These are phyloP conservation scores for Taxawa tesnikishii DNA, from an alignment of 2,329 filamentous ascomycete species.

Conservation along the genomic window DNA sequence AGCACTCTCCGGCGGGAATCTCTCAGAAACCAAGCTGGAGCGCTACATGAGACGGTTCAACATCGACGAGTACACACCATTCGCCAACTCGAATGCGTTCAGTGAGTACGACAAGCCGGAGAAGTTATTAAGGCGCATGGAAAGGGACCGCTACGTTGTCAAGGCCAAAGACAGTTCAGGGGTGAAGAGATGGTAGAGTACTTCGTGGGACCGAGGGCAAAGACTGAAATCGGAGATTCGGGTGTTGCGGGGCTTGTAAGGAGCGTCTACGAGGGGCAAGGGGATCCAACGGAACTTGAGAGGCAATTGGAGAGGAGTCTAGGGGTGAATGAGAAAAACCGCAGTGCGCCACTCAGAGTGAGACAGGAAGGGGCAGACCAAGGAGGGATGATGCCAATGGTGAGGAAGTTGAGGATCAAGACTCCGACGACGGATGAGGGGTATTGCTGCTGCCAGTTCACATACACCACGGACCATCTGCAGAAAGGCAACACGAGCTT, in stretches of 20 bases:
- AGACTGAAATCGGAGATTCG: slow-evolving; percentile 68
- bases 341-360: neutral
- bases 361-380: neutral
- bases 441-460: too few species aligned
- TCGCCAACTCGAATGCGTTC: slow-evolving; percentile 19
- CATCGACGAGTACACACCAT: slow-evolving; percentile 59
- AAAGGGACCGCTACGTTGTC: slow-evolving; percentile 72
- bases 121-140: slow-evolving; percentile 58
- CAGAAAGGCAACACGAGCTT: too few species aligned
- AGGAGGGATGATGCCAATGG: slow-evolving; percentile 1
- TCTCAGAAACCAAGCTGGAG: slow-evolving; percentile 68
- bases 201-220: slow-evolving; percentile 73
- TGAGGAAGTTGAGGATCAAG: neutral
- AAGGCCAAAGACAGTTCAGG: slow-evolving; percentile 55
- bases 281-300: slow-evolving; percentile 19
- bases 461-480: too few species aligned
- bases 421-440: slow-evolving; percentile 1
- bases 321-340: slow-evolving; percentile 9
- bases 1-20: slow-evolving; percentile 53
- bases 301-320: slow-evolving; percentile 20
- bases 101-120: slow-evolving; percentile 53
- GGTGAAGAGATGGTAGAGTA: slow-evolving; percentile 72
- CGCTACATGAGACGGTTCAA: slow-evolving; percentile 65
- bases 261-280: slow-evolving; percentile 36
- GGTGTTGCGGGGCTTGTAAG: slow-evolving; percentile 60